These are phyloP conservation scores for Corymbia maculata DNA, from an alignment of 345 rosid genomes.

Conservation along the genomic window DNA sequence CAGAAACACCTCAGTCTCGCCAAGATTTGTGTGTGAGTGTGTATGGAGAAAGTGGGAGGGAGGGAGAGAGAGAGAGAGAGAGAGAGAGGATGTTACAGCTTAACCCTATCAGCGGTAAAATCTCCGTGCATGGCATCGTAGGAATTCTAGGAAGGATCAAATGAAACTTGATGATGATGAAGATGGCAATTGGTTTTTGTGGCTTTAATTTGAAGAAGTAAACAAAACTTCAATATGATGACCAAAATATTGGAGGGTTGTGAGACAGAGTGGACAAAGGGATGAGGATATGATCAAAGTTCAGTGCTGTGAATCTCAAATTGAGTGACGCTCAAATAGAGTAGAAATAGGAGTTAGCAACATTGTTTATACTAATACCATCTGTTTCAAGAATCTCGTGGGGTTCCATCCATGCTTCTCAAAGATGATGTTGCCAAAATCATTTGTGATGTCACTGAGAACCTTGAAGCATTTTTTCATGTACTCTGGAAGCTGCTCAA, in stretches of 20 bases:
- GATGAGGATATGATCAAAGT: neutral
- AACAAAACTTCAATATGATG: neutral
- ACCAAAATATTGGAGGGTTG: neutral
- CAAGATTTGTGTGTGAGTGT: neutral
- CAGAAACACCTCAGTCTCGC: neutral
- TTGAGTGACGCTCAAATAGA: neutral
- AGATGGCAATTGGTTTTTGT: neutral
- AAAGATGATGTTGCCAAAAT: conserved; percentile 9
- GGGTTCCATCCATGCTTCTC: neutral
- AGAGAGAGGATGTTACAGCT: neutral
- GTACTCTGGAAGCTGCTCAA: conserved; percentile 11
- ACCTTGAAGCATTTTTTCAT: conserved; percentile 19
- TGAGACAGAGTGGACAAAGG: neutral
- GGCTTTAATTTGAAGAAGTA: neutral
- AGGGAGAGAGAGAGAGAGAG: neutral
- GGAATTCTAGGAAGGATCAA: neutral
- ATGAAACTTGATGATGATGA: neutral
- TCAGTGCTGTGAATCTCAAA: neutral
- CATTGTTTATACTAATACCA: neutral
- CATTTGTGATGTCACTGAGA: conserved; percentile 7
- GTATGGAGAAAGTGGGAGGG: rapidly evolving
- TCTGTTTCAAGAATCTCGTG: neutral
- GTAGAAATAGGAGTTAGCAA: neutral
- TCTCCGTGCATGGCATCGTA: neutral
- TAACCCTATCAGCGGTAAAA: neutral